Percentiles rank a stretch among this genome's conserved stretches.
Conservation (phyloP, 2,329 filamentous ascomycete genomes). For the Cytospora schulzeri region DNA sequence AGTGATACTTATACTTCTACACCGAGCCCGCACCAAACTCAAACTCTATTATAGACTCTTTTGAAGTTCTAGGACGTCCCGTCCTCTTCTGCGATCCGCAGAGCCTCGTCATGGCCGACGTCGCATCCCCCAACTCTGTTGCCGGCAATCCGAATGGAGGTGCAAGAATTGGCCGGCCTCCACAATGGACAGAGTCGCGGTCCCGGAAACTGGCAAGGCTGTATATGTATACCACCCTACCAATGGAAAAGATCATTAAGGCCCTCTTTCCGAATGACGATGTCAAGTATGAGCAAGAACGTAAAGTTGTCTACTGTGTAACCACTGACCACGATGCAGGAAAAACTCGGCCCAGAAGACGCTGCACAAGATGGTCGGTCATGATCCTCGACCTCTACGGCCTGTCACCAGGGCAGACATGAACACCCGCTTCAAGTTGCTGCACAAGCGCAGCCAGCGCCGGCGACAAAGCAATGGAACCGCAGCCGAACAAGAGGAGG, state of each 20-base stretch:
- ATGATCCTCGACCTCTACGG: slow-evolving; percentile 60
- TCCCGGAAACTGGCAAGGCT: slow-evolving; percentile 57
- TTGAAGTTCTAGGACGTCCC: slow-evolving; percentile 4
- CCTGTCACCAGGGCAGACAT: slow-evolving; percentile 55
- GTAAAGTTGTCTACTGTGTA: slow-evolving; percentile 2
- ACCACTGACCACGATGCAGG: slow-evolving; percentile 37
- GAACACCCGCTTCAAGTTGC: slow-evolving; percentile 49
- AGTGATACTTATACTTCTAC: neutral
- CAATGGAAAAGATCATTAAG: slow-evolving; percentile 54
- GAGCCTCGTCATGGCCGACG: slow-evolving; percentile 23
- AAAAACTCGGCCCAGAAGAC: slow-evolving; percentile 63
- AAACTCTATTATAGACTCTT: no score
- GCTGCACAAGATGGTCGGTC: slow-evolving; percentile 57
- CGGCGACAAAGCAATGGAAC: slow-evolving; percentile 33
- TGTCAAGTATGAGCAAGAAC: slow-evolving; percentile 36
- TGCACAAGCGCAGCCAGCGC: slow-evolving; percentile 38
- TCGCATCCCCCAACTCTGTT: slow-evolving; percentile 13
- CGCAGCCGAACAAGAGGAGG: slow-evolving; percentile 23
- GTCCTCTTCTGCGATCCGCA: slow-evolving; percentile 12
- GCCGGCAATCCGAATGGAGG: slow-evolving; percentile 19
- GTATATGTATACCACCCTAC: slow-evolving; percentile 59
- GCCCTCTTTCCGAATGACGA: slow-evolving; percentile 44
- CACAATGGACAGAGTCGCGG: slow-evolving; percentile 56
- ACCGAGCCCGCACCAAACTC: neutral
- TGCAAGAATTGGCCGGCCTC: slow-evolving; percentile 52